phyloP scores from a whole-genome alignment of 2,329 filamentous ascomycete genomes.

The Botrytis byssoidea region DNA sequence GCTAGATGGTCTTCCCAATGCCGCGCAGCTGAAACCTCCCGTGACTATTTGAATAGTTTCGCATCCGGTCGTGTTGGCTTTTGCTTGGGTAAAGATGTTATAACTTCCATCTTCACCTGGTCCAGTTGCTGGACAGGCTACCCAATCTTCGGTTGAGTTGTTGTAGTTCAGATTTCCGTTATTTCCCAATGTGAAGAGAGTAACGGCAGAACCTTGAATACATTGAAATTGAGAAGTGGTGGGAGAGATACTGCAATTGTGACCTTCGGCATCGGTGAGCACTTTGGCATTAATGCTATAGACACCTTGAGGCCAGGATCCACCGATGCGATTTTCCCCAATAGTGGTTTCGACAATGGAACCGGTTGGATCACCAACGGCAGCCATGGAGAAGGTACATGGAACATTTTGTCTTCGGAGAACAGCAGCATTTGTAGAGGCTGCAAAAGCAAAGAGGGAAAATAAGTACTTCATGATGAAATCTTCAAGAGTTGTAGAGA shows the following conservation, averaged over 20 bases:
- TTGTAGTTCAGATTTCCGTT: conserved; percentile 29
- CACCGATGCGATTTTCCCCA: conserved; percentile 34
- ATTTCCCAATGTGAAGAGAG: conserved; percentile 22
- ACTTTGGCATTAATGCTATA: conserved; percentile 30
- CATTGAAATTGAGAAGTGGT: conserved; percentile 33
- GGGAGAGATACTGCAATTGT: conserved; percentile 33
- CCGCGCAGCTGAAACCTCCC: conserved; percentile 33
- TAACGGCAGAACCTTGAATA: not conserved
- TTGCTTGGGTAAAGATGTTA: conserved; percentile 31
- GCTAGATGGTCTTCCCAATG: conserved; percentile 22
- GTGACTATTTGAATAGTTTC: conserved; percentile 30
- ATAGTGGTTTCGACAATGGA: conserved; percentile 28
- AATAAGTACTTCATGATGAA: conserved; percentile 21
- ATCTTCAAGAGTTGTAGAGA: not conserved
- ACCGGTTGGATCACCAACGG: conserved; percentile 30
- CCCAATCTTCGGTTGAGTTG: conserved; percentile 26
- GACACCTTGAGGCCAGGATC: conserved; percentile 27
- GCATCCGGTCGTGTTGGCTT: conserved; percentile 32
- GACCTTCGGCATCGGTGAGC: conserved; percentile 28
- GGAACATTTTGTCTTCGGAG: conserved; percentile 27
- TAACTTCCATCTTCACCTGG: conserved; percentile 34
- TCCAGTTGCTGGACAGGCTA: conserved; percentile 34
- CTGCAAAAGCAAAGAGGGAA: conserved; percentile 22
- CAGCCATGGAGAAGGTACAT: conserved; percentile 35
- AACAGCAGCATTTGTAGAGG: conserved; percentile 25